Percentiles rank a stretch among this genome's conserved stretches.
These are phyloP conservation scores for Aspergillus neoniger DNA, from an alignment of 2,329 filamentous ascomycete species.

Conservation along the genomic window DNA sequence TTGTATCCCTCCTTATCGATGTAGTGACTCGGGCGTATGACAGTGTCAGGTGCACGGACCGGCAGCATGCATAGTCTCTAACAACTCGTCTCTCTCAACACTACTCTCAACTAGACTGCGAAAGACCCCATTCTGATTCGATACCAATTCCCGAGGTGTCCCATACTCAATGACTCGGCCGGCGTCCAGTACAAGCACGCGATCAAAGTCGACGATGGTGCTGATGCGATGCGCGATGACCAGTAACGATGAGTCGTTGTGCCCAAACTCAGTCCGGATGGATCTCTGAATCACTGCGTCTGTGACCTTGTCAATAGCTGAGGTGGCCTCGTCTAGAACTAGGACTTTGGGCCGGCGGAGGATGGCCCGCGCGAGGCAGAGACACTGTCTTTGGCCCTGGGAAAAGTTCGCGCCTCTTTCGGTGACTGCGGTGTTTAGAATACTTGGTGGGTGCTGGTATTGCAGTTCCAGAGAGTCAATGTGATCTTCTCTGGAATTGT, in stretches of 20 bases:
- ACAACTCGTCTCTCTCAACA: not conserved
- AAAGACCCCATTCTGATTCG: slow-evolving; percentile 4
- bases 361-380: slow-evolving; percentile 47
- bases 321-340: slow-evolving; percentile 77
- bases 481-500: not conserved
- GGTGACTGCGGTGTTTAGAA: slow-evolving; percentile 57
- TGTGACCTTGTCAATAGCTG: slow-evolving; percentile 73
- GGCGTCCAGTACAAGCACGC: slow-evolving; percentile 69
- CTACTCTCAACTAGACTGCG: slow-evolving; percentile 12
- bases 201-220: slow-evolving; percentile 74
- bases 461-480: not conserved
- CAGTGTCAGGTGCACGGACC: too few relatives aligned
- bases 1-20: too few relatives aligned
- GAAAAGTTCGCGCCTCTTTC: slow-evolving; percentile 67
- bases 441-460: not conserved
- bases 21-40: too few relatives aligned
- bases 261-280: slow-evolving; percentile 68
- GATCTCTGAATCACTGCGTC: slow-evolving; percentile 71
- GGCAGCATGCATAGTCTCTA: not conserved
- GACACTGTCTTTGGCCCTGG: slow-evolving; percentile 26
- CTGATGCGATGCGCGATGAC: slow-evolving; percentile 74
- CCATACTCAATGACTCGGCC: slow-evolving; percentile 69
- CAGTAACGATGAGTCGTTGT: slow-evolving; percentile 61
- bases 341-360: slow-evolving; percentile 71
- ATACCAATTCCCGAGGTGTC: slow-evolving; percentile 61